Evolutionary conservation across 371 early-diverging fungal genomes (phyloP).

Genomic region (Mucor piriformis): DNA sequence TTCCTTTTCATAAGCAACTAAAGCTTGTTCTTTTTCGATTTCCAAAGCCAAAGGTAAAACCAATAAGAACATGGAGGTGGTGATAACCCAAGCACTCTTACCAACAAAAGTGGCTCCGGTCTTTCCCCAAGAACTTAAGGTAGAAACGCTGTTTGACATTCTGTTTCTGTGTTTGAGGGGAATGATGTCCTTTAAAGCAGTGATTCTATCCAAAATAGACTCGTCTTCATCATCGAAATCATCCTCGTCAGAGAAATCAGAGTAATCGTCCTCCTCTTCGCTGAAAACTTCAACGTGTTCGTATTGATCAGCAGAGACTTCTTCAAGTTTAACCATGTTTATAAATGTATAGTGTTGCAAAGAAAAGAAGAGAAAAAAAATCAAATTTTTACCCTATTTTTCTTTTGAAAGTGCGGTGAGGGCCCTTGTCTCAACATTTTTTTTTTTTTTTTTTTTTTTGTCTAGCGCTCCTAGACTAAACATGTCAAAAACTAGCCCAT

Average conservation of each 20-base stretch:
- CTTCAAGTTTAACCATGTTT: slow-evolving; percentile 58
- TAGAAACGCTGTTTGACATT: slow-evolving; percentile 53
- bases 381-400: slow-evolving; percentile 3
- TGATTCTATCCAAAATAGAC: slow-evolving; percentile 69
- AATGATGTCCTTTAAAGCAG: slow-evolving; percentile 77
- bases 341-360: neutral
- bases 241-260: slow-evolving; percentile 63
- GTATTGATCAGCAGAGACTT: slow-evolving; percentile 53
- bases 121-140: slow-evolving; percentile 60
- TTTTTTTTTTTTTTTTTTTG: slow-evolving; percentile 1
- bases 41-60: slow-evolving; percentile 77
- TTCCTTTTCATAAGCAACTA: slow-evolving; percentile 77
- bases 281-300: slow-evolving; percentile 46
- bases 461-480: neutral
- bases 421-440: slow-evolving; percentile 18
- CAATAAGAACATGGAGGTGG: slow-evolving; percentile 75
- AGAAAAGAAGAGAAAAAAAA: slow-evolving; percentile 13
- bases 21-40: slow-evolving; percentile 75
- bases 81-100: slow-evolving; percentile 81
- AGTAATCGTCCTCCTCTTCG: slow-evolving; percentile 58
- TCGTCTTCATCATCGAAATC: slow-evolving; percentile 62
- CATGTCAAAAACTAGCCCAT: neutral
- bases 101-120: slow-evolving; percentile 66
- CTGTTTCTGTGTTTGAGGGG: slow-evolving; percentile 69
- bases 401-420: slow-evolving; percentile 8